phyloP scores from a whole-genome alignment of 768 basidiomycete genomes.

The Mycena filopes region DNA sequence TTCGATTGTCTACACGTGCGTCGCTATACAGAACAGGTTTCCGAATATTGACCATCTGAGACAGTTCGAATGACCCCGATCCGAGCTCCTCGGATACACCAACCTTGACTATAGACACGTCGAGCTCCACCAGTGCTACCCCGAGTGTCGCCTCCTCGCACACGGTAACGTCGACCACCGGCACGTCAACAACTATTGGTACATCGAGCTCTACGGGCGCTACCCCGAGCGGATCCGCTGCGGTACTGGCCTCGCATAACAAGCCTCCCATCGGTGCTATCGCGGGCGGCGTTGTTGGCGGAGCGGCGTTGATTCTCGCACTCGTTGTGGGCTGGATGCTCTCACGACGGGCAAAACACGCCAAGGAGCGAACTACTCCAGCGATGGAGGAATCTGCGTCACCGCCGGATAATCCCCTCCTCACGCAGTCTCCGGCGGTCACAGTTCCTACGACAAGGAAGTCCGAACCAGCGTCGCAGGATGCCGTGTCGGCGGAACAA shows the following conservation, averaged over 20 bases:
- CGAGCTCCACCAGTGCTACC: background rate
- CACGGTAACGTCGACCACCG: no score
- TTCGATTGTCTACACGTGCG: background rate
- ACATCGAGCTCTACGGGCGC: no score
- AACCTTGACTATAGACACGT: background rate
- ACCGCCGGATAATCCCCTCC: no score
- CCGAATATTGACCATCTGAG: background rate
- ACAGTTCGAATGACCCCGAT: background rate
- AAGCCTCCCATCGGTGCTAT: background rate
- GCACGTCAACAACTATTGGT: no score
- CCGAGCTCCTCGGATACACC: background rate
- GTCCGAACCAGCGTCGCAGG: no score
- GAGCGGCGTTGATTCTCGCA: background rate
- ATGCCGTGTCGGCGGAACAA: no score
- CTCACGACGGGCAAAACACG: background rate
- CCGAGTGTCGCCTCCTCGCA: background rate
- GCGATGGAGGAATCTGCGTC: no score
- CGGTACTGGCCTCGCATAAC: no score
- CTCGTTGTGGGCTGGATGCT: background rate
- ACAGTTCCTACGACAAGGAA: no score
- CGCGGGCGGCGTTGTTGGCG: background rate
- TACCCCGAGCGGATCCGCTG: no score
- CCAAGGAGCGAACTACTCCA: background rate
- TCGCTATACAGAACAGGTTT: background rate
- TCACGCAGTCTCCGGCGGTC: no score